Conservation (phyloP, 2,329 filamentous ascomycete species). For the Arthrobotrys musiformis region DNA sequence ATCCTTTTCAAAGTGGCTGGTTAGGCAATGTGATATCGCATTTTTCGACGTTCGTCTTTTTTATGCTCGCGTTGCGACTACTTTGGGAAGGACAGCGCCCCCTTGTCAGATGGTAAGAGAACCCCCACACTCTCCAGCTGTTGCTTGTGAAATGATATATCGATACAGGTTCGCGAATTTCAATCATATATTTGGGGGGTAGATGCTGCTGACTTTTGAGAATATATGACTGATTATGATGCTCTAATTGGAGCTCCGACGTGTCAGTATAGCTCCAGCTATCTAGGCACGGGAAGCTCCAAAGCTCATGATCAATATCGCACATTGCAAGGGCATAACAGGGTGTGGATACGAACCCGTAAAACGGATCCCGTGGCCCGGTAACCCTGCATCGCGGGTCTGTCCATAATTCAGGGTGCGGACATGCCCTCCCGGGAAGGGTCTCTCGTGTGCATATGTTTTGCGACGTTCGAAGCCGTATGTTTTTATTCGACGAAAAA, state of each 20-base stretch:
- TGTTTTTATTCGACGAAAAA: slow-evolving; percentile 4
- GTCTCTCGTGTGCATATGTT: neutral
- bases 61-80: neutral
- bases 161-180: neutral
- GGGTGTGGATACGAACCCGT: neutral
- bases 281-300: neutral
- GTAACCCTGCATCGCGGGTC: slow-evolving; percentile 25
- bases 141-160: neutral
- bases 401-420: slow-evolving; percentile 28
- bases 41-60: slow-evolving; percentile 5
- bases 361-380: neutral
- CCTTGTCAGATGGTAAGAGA: neutral
- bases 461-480: neutral
- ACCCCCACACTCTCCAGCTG: slow-evolving; percentile 31
- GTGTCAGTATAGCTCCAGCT: neutral
- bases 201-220: neutral
- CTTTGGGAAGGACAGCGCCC: neutral
- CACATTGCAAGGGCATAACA: neutral
- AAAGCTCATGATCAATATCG: neutral
- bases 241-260: slow-evolving; percentile 22
- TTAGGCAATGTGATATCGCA: slow-evolving; percentile 47
- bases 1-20: slow-evolving; percentile 1
- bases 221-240: neutral
- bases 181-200: neutral
- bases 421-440: too few species aligned